Conservation (phyloP, 371 early-diverging fungal genomes). For the Mortierella sp. region DNA sequence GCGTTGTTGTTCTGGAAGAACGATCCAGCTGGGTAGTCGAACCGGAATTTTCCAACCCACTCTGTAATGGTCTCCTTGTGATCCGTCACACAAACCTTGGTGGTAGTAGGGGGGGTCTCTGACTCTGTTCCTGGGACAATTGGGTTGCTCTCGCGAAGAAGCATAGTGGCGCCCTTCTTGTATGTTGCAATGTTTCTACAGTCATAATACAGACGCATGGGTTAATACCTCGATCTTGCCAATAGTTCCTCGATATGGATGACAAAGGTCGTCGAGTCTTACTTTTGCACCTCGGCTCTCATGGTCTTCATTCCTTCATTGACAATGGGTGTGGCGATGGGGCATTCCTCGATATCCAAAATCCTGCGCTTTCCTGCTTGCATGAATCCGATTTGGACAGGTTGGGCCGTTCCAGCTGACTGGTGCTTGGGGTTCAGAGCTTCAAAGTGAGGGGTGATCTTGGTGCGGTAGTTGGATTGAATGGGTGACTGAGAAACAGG, state of each 20-base stretch:
- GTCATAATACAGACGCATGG: neutral
- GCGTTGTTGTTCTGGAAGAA: conserved; percentile 80
- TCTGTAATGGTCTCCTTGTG: conserved; percentile 60
- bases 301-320: conserved; percentile 61
- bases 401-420: conserved; percentile 42
- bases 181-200: conserved; percentile 59
- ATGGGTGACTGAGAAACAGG: conserved; percentile 63
- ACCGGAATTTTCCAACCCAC: conserved; percentile 56
- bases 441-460: conserved; percentile 77
- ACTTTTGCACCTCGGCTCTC: conserved; percentile 50
- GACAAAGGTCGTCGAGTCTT: conserved; percentile 7
- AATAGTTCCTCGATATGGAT: neutral
- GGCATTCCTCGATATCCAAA: conserved; percentile 76
- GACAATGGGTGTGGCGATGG: conserved; percentile 69
- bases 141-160: conserved; percentile 68
- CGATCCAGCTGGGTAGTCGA: conserved; percentile 62
- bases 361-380: conserved; percentile 66
- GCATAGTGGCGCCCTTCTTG: conserved; percentile 68
- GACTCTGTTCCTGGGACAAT: conserved; percentile 44
- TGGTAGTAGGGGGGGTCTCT: conserved; percentile 32
- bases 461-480: conserved; percentile 70
- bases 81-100: conserved; percentile 54
- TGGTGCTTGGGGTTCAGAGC: conserved; percentile 57
- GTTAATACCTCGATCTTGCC: neutral
- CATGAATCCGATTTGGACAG: conserved; percentile 68